phyloP scores from a whole-genome alignment of 768 basidiomycete species.

The Leccinum sublutescens region DNA sequence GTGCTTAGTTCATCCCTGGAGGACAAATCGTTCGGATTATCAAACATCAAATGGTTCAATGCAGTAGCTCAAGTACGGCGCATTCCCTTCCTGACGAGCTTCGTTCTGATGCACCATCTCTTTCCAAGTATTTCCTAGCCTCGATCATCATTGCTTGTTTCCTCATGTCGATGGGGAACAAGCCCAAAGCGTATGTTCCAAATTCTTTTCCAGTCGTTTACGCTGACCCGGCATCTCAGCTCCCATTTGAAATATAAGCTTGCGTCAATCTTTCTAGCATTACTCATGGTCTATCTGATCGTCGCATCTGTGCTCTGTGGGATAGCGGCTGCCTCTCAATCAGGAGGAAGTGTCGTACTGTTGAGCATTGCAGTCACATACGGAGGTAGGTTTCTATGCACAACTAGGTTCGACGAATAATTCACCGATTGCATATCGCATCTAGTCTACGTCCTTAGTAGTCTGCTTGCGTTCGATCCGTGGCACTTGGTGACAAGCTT shows the following conservation, averaged over 20 bases:
- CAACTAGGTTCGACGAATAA: not conserved
- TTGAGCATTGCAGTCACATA: slow-evolving; percentile 86
- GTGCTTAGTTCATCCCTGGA: slow-evolving; percentile 89
- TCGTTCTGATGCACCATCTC: slow-evolving; percentile 2
- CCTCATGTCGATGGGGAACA: slow-evolving; percentile 95
- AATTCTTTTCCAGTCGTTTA: not conserved
- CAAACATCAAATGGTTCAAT: slow-evolving; percentile 71
- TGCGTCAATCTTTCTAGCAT: slow-evolving; percentile 67
- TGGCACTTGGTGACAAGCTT: slow-evolving; percentile 97
- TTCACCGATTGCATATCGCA: not conserved
- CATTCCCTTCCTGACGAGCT: not conserved
- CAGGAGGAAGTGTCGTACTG: slow-evolving; percentile 69
- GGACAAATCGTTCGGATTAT: slow-evolving; percentile 61
- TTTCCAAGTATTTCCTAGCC: slow-evolving; percentile 70
- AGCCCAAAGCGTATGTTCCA: slow-evolving; percentile 66
- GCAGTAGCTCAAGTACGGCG: slow-evolving; percentile 63
- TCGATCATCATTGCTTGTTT: slow-evolving; percentile 87
- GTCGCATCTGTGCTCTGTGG: slow-evolving; percentile 81
- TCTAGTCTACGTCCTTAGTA: slow-evolving; percentile 73
- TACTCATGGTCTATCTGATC: slow-evolving; percentile 82
- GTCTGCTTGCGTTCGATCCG: slow-evolving; percentile 86
- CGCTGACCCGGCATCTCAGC: slow-evolving; percentile 10
- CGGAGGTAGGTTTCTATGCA: slow-evolving; percentile 50
- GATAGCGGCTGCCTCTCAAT: slow-evolving; percentile 64
- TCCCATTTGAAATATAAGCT: slow-evolving; percentile 70